phyloP scores from a whole-genome alignment of 169 alveolate species.

The Eimeria acervulina region DNA sequence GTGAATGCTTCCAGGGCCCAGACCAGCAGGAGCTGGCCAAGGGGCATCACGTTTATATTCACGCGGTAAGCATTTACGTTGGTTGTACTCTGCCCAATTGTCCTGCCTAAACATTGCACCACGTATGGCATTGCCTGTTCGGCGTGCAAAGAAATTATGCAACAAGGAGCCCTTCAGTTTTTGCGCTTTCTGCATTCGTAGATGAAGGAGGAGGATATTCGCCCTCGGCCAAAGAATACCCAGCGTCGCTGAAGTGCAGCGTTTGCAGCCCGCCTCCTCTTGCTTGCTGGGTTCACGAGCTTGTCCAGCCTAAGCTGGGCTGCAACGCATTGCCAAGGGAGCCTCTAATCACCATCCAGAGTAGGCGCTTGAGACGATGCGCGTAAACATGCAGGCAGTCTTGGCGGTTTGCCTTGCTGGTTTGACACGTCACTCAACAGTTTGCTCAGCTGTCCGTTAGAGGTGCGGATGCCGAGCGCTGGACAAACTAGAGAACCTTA shows the following conservation, averaged over 20 bases:
- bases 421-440: background rate
- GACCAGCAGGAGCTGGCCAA: slow-evolving; percentile 81
- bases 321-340: background rate
- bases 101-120: background rate
- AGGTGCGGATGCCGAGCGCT: background rate
- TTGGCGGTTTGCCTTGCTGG: background rate
- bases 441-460: background rate
- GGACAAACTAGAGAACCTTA: background rate
- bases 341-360: background rate
- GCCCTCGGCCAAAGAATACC: slow-evolving; percentile 80
- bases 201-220: slow-evolving; percentile 81
- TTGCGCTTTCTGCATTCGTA: background rate
- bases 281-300: background rate
- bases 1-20: slow-evolving; percentile 69
- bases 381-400: background rate
- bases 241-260: slow-evolving; percentile 72
- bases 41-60: slow-evolving; percentile 80
- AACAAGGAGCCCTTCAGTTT: background rate
- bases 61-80: slow-evolving; percentile 64
- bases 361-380: background rate
- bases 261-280: background rate
- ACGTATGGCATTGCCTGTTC: background rate
- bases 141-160: background rate
- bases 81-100: background rate
- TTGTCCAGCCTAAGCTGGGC: background rate